Evolutionary conservation across 495 filamentous ascomycete species (phyloP).

Genomic region (Cercophora samala): DNA sequence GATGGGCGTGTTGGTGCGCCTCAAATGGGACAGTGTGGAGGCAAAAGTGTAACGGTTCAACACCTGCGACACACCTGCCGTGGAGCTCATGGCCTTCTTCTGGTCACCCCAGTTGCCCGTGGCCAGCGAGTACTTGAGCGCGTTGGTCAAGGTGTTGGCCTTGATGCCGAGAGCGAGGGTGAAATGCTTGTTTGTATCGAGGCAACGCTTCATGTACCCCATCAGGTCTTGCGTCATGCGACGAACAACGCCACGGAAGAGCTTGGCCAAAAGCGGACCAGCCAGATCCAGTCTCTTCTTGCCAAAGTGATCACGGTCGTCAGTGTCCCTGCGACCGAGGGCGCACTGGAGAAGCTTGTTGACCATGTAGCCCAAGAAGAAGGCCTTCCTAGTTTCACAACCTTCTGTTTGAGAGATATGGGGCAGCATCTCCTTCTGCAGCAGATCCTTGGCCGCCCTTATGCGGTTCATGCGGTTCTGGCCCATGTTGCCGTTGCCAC

Average conservation of each 20-base stretch:
- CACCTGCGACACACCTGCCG: slow-evolving; percentile 96
- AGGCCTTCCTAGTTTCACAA: slow-evolving; percentile 95
- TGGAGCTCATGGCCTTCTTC: slow-evolving; percentile 91
- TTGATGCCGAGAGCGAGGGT: slow-evolving; percentile 87
- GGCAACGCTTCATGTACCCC: slow-evolving; percentile 82
- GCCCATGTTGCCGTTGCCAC: slow-evolving; percentile 61
- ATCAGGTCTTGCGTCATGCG: slow-evolving; percentile 86
- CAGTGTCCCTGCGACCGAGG: slow-evolving; percentile 83
- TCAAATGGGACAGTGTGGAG: slow-evolving; percentile 91
- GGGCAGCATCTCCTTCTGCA: slow-evolving; percentile 94
- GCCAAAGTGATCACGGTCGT: slow-evolving; percentile 98
- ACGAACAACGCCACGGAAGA: slow-evolving; percentile 85
- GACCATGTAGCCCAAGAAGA: slow-evolving; percentile 99
- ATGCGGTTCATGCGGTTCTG: slow-evolving; percentile 83
- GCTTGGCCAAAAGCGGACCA: slow-evolving; percentile 84
- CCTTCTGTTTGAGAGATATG: slow-evolving; percentile 95
- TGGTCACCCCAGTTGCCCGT: slow-evolving; percentile 99
- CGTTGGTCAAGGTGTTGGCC: slow-evolving; percentile 84
- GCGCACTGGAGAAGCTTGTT: slow-evolving; percentile 89
- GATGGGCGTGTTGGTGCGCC: slow-evolving; percentile 95
- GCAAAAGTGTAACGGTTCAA: slow-evolving; percentile 96
- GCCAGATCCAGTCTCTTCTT: slow-evolving; percentile 97
- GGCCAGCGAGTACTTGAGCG: slow-evolving; percentile 93
- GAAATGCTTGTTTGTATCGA: slow-evolving; percentile 84
- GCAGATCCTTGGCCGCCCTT: slow-evolving; percentile 82